A percentile compares a stretch with the other conserved stretches of the same genome.
These are phyloP conservation scores for Aspergillus pseudoterreus DNA, from an alignment of 2,329 filamentous ascomycete species.

Conservation along the genomic window DNA sequence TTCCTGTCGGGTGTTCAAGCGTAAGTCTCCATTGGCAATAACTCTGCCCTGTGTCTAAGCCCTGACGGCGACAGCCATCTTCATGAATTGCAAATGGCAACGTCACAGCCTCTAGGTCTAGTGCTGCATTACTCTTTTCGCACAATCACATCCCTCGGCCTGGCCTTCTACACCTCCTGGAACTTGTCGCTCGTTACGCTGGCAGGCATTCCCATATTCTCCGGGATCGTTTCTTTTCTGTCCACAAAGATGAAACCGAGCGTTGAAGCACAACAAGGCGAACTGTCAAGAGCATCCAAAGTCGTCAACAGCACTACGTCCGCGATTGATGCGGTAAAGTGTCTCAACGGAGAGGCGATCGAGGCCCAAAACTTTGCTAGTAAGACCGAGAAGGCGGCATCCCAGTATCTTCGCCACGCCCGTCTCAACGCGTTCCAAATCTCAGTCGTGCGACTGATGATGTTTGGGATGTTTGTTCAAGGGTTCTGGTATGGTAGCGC, in stretches of 20 bases:
- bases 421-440: slow-evolving; percentile 68
- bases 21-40: slow-evolving; percentile 47
- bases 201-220: slow-evolving; percentile 66
- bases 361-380: slow-evolving; percentile 65
- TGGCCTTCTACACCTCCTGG: slow-evolving; percentile 81
- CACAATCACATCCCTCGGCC: slow-evolving; percentile 59
- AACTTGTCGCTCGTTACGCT: slow-evolving; percentile 76
- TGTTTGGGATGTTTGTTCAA: slow-evolving; percentile 74
- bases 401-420: slow-evolving; percentile 65
- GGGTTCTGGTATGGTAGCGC: slow-evolving; percentile 85
- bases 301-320: slow-evolving; percentile 65
- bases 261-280: slow-evolving; percentile 65
- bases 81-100: slow-evolving; percentile 74
- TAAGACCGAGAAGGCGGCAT: slow-evolving; percentile 56
- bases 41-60: neutral
- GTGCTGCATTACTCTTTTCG: slow-evolving; percentile 63
- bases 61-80: slow-evolving; percentile 59
- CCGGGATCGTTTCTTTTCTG: slow-evolving; percentile 56
- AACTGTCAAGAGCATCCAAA: slow-evolving; percentile 69
- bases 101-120: slow-evolving; percentile 74
- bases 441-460: slow-evolving; percentile 69
- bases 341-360: slow-evolving; percentile 69
- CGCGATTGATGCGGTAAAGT: slow-evolving; percentile 82
- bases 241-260: slow-evolving; percentile 60
- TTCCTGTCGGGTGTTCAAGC: slow-evolving; percentile 69